Evolutionary conservation across 2,329 filamentous ascomycete genomes (phyloP), one percentile per base, ranked within the genome.

Genomic region (Intubia oerlemansii): DNA sequence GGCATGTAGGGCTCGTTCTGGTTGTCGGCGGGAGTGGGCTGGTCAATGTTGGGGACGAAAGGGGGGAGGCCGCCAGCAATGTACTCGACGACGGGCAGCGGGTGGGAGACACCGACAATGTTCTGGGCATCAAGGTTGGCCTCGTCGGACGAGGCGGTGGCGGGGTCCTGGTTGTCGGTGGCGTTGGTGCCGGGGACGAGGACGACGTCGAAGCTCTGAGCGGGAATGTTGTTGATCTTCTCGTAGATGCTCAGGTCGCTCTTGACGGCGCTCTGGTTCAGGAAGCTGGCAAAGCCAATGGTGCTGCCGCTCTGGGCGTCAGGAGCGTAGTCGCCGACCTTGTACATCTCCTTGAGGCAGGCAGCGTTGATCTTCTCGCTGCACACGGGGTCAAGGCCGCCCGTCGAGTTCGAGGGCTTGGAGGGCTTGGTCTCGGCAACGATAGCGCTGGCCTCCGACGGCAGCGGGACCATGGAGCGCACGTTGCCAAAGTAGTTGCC

Each of bases 1-100:
- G 61, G 61, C 4, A 79, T 53, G 43, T 70, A 80, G 0, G 71
- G 70, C 49, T 79, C 73, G 38, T 76, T 71, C 8, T 50, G 50
- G 34, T 67, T 58, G 39, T 52, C 36, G 4, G 39, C 38, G 1
- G 32, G 29, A n/a, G 37, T 40, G 5, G 42, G 41, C 38, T 40
- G 37, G 27, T 39, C 41, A 10, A 43, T 35, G 29, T 39, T 41
- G 11, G 42, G 41, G 21, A 26, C 50, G 20, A 42, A 51, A 21
- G 43, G 48, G 31, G 39, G 40, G 18, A 33, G 24, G 16, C 39
- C 42, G 15, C 32, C 40, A n/a, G 40, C 41, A 21, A 36, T 42
- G 30, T 17, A 44, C 32, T 44, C 35, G 5, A 26, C 21, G 4
- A 56, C 47, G 0, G 51, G 44, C 0, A 52, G 44, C 18, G 45